Base-by-base conservation (phyloP, 2,329 filamentous ascomycete genomes). In the Botryotinia calthae region DNA sequence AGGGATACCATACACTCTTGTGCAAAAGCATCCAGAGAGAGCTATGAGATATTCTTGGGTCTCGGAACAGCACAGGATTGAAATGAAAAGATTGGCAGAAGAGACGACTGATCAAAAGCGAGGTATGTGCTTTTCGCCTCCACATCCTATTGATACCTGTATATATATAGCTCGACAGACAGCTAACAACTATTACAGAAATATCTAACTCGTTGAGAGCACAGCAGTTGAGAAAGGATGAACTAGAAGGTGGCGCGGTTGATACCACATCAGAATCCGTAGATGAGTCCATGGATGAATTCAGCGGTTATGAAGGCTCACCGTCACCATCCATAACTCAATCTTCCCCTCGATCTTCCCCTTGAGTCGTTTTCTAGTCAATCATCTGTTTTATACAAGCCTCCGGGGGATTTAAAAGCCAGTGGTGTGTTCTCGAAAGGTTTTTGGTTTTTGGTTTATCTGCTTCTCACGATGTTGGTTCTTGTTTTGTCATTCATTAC, bases 11-110 rank as follows among this genome's bases (percentile, higher is more conserved):
- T 75, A 61, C 20, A 70, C 54, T 1, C 70, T 76, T 18, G 72
- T 74, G 7, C 70, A 76, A 28, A 71, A 58, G 40, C 58, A 72
- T 59, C 74, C 73, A 4, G 65, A 75, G 20, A 54, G 51, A 37
- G 73, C 70, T 6, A 28, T 75, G 18, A 64, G 22, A 12, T 75
- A 76, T 42, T 25, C 58, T 34, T 76, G 74, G 74, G 64, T 76
- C 1, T n/a, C 1, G 10, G 54, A 69, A 16, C 69, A 66, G 6
- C 58, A 75, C 31, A 75, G 73, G 40, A 20, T n/a, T 40, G 46
- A 68, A 28, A 72, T 72, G n/a, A 62, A 37, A 58, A 73, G 25
- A 48, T 40, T 72, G 22, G 70, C 62, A 25, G 37, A 10, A n/a
- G 48, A 59, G 18, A 72, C 51, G 70, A 5, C 20, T 40, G 48